Evolutionary conservation across 2,329 filamentous ascomycete genomes (phyloP).

Genomic region (Aspergillus awamori): DNA sequence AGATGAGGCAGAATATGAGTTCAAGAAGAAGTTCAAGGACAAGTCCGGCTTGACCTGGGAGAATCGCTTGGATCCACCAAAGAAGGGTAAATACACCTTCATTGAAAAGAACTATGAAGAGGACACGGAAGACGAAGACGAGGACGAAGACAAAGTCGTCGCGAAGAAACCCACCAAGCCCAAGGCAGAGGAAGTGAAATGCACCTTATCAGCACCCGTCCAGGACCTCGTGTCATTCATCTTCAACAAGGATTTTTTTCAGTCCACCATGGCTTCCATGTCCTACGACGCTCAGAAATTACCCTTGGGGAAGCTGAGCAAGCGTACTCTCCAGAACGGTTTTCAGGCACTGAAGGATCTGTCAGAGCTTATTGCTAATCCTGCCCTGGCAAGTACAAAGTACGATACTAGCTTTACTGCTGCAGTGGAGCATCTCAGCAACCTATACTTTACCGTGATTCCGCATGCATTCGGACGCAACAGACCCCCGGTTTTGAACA

Average conservation of each 20-base stretch:
- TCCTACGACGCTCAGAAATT: slow-evolving; percentile 65
- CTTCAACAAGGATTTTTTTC: slow-evolving; percentile 76
- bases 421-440: slow-evolving; percentile 68
- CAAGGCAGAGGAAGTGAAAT: slow-evolving; percentile 50
- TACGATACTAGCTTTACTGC: slow-evolving; percentile 43
- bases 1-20: slow-evolving; percentile 46
- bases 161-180: slow-evolving; percentile 41
- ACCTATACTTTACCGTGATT: slow-evolving; percentile 78
- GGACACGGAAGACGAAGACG: slow-evolving; percentile 58
- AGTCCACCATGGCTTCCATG: slow-evolving; percentile 52
- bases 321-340: slow-evolving; percentile 72
- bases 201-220: slow-evolving; percentile 61
- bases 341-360: slow-evolving; percentile 78
- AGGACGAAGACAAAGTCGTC: slow-evolving; percentile 30
- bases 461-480: slow-evolving; percentile 79
- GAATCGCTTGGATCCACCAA: slow-evolving; percentile 52
- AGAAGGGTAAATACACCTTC: slow-evolving; percentile 70
- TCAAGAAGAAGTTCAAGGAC: slow-evolving; percentile 60
- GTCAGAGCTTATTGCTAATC: slow-evolving; percentile 64
- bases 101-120: slow-evolving; percentile 76
- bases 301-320: slow-evolving; percentile 81
- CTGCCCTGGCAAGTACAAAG: slow-evolving; percentile 48
- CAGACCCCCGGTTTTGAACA: slow-evolving; percentile 68
- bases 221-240: slow-evolving; percentile 77
- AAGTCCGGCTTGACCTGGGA: slow-evolving; percentile 58